Evolutionary conservation across 805 yeast genomes (phyloP).

Genomic region (Barnettozyma salicaria): DNA sequence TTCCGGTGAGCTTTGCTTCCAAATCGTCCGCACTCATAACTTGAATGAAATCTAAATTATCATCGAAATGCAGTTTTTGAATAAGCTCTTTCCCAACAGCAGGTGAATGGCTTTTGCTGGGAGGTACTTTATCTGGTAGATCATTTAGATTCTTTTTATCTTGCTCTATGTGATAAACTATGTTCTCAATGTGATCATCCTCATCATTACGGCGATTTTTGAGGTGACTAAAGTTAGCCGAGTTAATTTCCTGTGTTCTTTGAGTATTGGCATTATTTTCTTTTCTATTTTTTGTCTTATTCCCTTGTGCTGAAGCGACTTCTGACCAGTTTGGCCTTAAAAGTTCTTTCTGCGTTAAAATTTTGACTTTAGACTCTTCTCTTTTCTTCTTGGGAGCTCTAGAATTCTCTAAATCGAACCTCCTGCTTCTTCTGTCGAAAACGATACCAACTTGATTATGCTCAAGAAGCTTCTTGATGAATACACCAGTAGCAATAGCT

Average conservation of each 20-base stretch:
- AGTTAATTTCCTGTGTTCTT: too few relatives aligned
- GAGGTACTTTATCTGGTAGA: background rate
- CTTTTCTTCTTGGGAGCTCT: slow-evolving; percentile 8
- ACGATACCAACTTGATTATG: slow-evolving; percentile 27
- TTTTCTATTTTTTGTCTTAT: too few relatives aligned
- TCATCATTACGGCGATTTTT: too few relatives aligned
- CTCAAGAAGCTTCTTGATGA: slow-evolving; percentile 27
- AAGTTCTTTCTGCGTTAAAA: too few relatives aligned
- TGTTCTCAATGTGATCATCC: too few relatives aligned
- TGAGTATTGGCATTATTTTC: background rate
- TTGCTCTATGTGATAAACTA: too few relatives aligned
- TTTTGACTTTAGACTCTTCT: background rate
- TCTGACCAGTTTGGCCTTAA: too few relatives aligned
- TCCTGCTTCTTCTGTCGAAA: slow-evolving; percentile 18
- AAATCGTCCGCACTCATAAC: slow-evolving; percentile 11
- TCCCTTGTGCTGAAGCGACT: too few relatives aligned
- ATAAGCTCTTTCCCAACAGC: background rate
- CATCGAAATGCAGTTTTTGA: background rate
- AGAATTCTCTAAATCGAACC: slow-evolving; percentile 17
- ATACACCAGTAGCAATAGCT: slow-evolving; percentile 29
- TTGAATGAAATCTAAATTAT: slow-evolving; percentile 1
- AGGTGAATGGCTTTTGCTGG: background rate
- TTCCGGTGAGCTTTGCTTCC: slow-evolving; percentile 8
- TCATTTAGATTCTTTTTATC: background rate
- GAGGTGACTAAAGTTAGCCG: too few relatives aligned